phyloP scores from a whole-genome alignment of 2,329 filamentous ascomycete species.

The Fusarium subtropicale region DNA sequence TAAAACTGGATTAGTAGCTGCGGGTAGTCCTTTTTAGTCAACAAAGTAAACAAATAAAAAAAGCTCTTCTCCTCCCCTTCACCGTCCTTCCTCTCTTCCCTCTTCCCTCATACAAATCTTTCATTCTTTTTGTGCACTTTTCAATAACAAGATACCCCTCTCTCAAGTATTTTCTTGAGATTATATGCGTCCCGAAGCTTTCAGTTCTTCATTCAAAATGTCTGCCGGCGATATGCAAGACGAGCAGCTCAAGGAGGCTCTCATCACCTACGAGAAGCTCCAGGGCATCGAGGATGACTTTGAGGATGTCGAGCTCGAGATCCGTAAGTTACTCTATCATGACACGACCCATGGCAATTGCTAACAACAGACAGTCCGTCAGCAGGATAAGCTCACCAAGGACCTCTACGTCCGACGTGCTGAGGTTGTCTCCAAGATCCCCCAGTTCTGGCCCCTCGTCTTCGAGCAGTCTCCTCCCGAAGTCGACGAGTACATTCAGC shows the following conservation, averaged over 20 bases:
- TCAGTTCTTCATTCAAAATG: conserved; percentile 47
- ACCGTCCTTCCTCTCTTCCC: conserved; percentile 9
- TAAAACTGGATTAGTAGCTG: conserved; percentile 13
- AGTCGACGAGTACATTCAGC: conserved; percentile 88
- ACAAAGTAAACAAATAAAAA: conserved; percentile 33
- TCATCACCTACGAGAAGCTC: conserved; percentile 79
- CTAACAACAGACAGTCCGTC: conserved; percentile 69
- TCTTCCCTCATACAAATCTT: conserved; percentile 14
- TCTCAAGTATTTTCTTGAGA: conserved; percentile 20
- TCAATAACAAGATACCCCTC: conserved; percentile 27
- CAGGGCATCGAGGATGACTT: conserved; percentile 85
- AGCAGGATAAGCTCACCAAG: conserved; percentile 74
- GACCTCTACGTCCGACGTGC: conserved; percentile 82
- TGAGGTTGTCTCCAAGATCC: conserved; percentile 76
- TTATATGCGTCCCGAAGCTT: conserved; percentile 29
- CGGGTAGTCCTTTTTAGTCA: conserved; percentile 13
- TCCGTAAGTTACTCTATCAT: conserved; percentile 68
- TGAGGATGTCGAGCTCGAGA: conserved; percentile 82
- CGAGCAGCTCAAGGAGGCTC: conserved; percentile 46
- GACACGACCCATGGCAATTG: neutral
- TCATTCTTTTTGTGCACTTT: neutral
- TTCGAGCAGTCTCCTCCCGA: conserved; percentile 88
- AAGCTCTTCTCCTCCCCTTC: conserved; percentile 14
- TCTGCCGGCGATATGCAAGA: conserved; percentile 54
- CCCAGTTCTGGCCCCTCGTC: conserved; percentile 95